Percentiles rank a stretch among this genome's conserved stretches.
These are phyloP conservation scores for Salix arbutifolia DNA, from an alignment of 345 rosid species.

Conservation along the genomic window DNA sequence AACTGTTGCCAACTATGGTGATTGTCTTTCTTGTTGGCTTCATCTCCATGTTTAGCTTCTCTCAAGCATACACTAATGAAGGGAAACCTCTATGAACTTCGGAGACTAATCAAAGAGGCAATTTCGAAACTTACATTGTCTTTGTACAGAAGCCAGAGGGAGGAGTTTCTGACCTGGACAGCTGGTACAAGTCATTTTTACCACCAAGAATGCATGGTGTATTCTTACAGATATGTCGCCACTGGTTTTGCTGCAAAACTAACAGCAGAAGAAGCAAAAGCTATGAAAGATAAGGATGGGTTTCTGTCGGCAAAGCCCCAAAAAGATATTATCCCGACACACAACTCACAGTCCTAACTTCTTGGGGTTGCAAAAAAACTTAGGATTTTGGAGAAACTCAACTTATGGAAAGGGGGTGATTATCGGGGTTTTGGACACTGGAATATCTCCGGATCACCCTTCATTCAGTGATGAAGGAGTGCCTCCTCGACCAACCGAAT, in stretches of 20 bases:
- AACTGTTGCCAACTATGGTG: conserved; percentile 6
- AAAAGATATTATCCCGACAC: conserved; percentile 20
- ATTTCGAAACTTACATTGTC: conserved; percentile 32
- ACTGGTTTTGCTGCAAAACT: conserved; percentile 56
- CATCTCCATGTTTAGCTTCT: conserved; percentile 14
- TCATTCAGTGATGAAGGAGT: conserved; percentile 24
- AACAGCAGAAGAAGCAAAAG: conserved; percentile 39
- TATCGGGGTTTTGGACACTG: conserved; percentile 23
- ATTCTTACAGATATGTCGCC: conserved; percentile 34
- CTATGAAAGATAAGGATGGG: conserved; percentile 38
- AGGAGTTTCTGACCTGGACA: conserved; percentile 9
- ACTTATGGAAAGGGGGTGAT: conserved; percentile 23
- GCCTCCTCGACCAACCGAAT: conserved; percentile 20
- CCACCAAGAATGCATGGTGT: conserved; percentile 30
- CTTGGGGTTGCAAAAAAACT: conserved; percentile 20
- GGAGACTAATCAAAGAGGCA: not conserved
- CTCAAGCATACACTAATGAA: conserved; percentile 10
- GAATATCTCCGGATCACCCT: conserved; percentile 23
- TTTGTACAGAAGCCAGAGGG: conserved; percentile 22
- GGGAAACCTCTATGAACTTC: not conserved
- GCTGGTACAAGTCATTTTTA: conserved; percentile 36
- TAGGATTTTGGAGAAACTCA: conserved; percentile 13
- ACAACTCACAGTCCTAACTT: conserved; percentile 24
- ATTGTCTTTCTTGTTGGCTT: conserved; percentile 9
- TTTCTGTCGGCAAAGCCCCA: conserved; percentile 33